Evolutionary conservation across 441 rosid genomes (phyloP), one percentile per base, ranked within the genome.

Genomic region (Gossypium schwendimanii): DNA sequence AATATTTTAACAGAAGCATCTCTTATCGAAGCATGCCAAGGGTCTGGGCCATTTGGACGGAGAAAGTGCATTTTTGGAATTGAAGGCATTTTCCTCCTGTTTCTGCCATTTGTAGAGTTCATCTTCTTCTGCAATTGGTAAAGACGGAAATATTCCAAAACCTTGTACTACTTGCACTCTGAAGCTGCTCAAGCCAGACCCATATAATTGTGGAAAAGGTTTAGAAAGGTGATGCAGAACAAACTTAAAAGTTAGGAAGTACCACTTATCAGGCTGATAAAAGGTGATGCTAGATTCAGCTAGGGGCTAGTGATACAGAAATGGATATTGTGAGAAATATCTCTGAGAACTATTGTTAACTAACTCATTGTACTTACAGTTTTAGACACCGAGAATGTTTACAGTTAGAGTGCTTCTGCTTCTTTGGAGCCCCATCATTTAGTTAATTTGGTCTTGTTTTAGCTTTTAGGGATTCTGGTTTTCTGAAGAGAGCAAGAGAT

Each of bases 311-410:
- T 9, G 14, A 69, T 54, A 15, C 17, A 21, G 59, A 21, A 57
- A 39, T 70, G 3, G 49, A 12, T 33, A 28, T 61, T 31, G 65
- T 2, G 15, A 41, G 41, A 33, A 24, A 63, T 63, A 63, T 63
- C 44, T 17, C 52, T 14, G 12, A 23, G 50, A 58, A 9, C 65
- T 20, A 70, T 39, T 11, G 41, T 6, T 33, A 66, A 7, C 5
- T 57, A 50, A 7, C 28, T 26, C 31, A 53, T 76, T 61, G 73
- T 59, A 82, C 97, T 81, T 83, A 96, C 99, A 96, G 80, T 81
- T 96, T 96, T 88, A 96, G 87, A 88, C 97, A 93, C 23, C 93
- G 94, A 1, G 98, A 96, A 81, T 96, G 98, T 83, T 92, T 91
- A 74, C 98, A 96, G 77, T 93, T 96, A 69, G 97, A 96, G 79